Evolutionary conservation across 1,139 yeast species (phyloP).

Genomic region (Pichia inconspicua): DNA sequence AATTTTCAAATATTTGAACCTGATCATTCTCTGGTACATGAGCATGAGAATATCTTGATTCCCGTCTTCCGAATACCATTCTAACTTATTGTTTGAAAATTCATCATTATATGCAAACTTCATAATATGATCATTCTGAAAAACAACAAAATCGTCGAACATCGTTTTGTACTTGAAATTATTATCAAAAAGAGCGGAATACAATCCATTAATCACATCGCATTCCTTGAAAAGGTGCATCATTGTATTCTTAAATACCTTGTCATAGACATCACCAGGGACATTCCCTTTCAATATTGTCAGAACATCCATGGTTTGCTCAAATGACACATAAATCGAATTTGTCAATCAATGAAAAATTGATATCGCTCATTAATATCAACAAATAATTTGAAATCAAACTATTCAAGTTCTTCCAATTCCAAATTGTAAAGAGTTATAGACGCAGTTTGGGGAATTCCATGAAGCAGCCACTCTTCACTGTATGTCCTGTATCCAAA

Average conservation of each 20-base stretch:
- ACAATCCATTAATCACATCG: background rate
- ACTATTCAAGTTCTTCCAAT: too few species aligned
- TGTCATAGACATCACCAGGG: background rate
- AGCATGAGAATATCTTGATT: too few species aligned
- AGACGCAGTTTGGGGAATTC: too few species aligned
- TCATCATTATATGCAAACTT: background rate
- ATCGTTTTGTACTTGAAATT: background rate
- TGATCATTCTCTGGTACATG: too few species aligned
- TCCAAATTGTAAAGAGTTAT: too few species aligned
- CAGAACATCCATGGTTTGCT: background rate
- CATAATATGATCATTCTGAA: background rate
- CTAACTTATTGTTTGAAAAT: too few species aligned
- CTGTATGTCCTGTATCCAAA: background rate
- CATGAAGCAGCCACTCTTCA: background rate
- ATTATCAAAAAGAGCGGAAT: background rate
- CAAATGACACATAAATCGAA: background rate
- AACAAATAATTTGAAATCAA: too few species aligned
- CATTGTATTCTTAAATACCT: background rate
- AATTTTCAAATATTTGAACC: background rate
- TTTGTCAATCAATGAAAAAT: background rate
- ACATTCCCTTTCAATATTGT: background rate
- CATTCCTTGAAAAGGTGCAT: background rate
- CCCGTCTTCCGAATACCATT: background rate
- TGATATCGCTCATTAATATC: too few species aligned
- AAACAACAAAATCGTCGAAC: background rate